These are phyloP conservation scores for Hymenoscyphus linearis DNA, from an alignment of 2,329 filamentous ascomycete species.

Conservation along the genomic window DNA sequence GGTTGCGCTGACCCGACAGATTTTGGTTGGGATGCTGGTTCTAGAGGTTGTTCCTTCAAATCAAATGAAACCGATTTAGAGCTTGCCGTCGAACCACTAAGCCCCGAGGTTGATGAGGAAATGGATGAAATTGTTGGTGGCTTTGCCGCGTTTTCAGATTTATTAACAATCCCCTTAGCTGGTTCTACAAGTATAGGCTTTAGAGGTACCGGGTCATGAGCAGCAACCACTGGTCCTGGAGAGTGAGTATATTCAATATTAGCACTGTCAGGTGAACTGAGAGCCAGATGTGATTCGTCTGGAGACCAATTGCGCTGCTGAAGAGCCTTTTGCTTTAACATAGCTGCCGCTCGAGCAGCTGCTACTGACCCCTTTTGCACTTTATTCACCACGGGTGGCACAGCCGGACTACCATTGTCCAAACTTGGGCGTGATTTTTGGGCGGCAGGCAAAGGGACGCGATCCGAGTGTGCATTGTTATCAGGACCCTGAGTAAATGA, in stretches of 20 bases:
- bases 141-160: constrained; percentile 4
- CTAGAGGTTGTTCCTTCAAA: constrained; percentile 4
- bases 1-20: constrained; percentile 4
- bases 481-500: constrained; percentile 21
- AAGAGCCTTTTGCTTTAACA: neutral
- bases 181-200: constrained; percentile 23
- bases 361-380: constrained; percentile 1
- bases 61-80: constrained; percentile 5
- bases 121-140: constrained; percentile 12
- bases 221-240: neutral
- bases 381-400: neutral
- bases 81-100: constrained; percentile 15
- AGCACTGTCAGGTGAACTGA: constrained; percentile 19
- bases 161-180: constrained; percentile 25
- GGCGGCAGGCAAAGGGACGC: constrained; percentile 11
- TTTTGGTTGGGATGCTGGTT: constrained; percentile 6
- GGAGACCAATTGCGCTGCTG: constrained; percentile 15
- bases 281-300: constrained; percentile 19
- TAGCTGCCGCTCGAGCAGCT: neutral
- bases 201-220: constrained; percentile 7
- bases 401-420: neutral
- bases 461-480: constrained; percentile 21
- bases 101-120: constrained; percentile 12
- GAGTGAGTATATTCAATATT: constrained; percentile 13
- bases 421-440: constrained; percentile 6